Percentiles rank a stretch among this genome's conserved stretches.
These are phyloP conservation scores for Fomitopsis serialis DNA, from an alignment of 768 basidiomycete genomes.

Conservation along the genomic window DNA sequence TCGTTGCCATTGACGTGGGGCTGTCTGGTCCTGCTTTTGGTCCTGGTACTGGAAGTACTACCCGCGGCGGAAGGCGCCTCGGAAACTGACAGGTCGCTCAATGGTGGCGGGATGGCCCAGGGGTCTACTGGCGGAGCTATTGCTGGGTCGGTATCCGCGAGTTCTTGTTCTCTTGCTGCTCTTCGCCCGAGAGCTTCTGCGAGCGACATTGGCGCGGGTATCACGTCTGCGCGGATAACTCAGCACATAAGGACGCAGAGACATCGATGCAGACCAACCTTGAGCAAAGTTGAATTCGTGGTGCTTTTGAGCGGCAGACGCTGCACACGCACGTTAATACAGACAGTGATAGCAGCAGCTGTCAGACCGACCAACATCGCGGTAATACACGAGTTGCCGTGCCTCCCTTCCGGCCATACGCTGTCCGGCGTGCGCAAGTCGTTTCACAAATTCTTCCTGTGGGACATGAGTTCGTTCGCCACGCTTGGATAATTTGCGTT, in stretches of 20 bases:
- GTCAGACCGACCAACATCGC: slow-evolving; percentile 63
- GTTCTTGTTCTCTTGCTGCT: slow-evolving; percentile 44
- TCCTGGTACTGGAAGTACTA: not conserved
- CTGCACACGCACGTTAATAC: slow-evolving; percentile 27
- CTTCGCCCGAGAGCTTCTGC: slow-evolving; percentile 54
- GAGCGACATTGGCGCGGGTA: slow-evolving; percentile 57
- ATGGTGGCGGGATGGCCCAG: slow-evolving; percentile 5
- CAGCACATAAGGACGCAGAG: not conserved
- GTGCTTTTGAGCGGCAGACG: slow-evolving; percentile 52
- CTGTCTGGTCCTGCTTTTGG: slow-evolving; percentile 3
- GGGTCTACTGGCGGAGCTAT: slow-evolving; percentile 8
- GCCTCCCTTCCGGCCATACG: slow-evolving; percentile 55
- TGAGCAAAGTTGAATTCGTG: slow-evolving; percentile 70
- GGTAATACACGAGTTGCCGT: slow-evolving; percentile 57
- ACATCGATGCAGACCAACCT: slow-evolving; percentile 33
- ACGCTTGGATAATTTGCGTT: not conserved
- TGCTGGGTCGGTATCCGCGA: slow-evolving; percentile 41
- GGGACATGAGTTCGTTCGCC: not conserved
- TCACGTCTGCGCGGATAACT: slow-evolving; percentile 44
- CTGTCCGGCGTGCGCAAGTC: slow-evolving; percentile 64
- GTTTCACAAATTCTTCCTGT: slow-evolving; percentile 85
- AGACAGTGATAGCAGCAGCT: slow-evolving; percentile 1
- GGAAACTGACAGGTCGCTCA: not conserved
- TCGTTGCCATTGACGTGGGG: not conserved
- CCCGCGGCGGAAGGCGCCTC: slow-evolving; percentile 4